These are phyloP conservation scores for Ophiostoma populinum DNA, from an alignment of 2,329 filamentous ascomycete genomes.

Conservation along the genomic window DNA sequence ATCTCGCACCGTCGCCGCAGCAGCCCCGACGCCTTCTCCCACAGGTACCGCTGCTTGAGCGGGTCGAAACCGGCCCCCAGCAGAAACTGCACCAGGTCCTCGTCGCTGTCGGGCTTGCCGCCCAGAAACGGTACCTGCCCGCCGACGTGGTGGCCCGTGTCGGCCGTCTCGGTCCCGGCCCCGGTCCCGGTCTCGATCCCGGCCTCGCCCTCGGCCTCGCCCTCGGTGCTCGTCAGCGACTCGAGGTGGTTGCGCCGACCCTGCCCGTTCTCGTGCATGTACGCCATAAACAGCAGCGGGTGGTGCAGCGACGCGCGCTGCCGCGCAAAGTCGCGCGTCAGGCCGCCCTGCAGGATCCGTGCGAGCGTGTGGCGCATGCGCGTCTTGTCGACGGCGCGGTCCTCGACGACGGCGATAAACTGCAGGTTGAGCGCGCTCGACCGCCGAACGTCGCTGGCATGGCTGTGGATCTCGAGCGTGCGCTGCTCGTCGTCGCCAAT, in stretches of 20 bases:
- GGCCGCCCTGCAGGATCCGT: constrained; percentile 28
- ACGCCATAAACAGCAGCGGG: constrained; percentile 33
- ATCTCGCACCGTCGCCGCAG: constrained; percentile 34
- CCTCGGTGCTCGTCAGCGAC: neutral
- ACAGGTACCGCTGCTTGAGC: constrained; percentile 27
- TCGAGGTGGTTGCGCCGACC: constrained; percentile 20
- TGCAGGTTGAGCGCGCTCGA: constrained; percentile 46
- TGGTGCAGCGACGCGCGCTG: constrained; percentile 33
- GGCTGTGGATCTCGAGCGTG: constrained; percentile 46
- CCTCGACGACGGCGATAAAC: constrained; percentile 49
- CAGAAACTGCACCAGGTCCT: constrained; percentile 37
- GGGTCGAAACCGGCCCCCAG: constrained; percentile 44
- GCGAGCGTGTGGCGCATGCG: constrained; percentile 31
- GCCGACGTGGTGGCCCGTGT: constrained; percentile 11
- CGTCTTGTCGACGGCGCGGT: constrained; percentile 30
- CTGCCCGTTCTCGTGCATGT: constrained; percentile 27
- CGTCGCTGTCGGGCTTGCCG: constrained; percentile 30
- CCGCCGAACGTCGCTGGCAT: constrained; percentile 24
- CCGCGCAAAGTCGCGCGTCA: constrained; percentile 33
- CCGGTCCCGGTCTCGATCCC: too few relatives aligned
- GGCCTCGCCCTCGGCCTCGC: neutral
- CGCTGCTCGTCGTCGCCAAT: constrained; percentile 31
- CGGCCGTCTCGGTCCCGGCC: too few relatives aligned
- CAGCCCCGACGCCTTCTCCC: constrained; percentile 27
- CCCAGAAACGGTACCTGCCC: constrained; percentile 26